Evolutionary conservation across 169 alveolate species (phyloP), one percentile per base, ranked within the genome.

Genomic region (Plasmodium coatneyi): DNA sequence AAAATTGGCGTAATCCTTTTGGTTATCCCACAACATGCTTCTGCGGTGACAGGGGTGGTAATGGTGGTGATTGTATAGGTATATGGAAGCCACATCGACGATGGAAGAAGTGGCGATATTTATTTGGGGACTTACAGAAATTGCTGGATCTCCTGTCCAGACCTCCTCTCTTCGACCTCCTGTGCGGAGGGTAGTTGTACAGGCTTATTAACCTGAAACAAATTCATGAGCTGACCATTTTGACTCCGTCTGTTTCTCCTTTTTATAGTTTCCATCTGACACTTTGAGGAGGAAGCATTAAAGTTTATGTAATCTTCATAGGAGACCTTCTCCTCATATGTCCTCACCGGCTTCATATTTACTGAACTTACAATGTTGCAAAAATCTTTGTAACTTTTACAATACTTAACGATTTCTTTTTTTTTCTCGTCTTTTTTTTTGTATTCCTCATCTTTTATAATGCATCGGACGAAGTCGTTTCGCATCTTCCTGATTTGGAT

Each of bases 381-480:
- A 28, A 89, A 89, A 14, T 89, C 94, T 89, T 89, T 89, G 72
- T 89, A 89, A 36, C 94, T 89, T 19, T 89, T 89, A 32, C 94
- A 89, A 9, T 84, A 39, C 52, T 89, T 89, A 5, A 89, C 94
- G 3, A 89, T 89, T 60, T 89, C 94, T 60, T 89, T 89, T 80
- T 89, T 89, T 80, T 89, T 89, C 25, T 89, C 94, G 52, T 89
- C 94, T 66, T 89, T 89, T 70, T 80, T 78, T 80, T 80, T 78
- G 49, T 80, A 89, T 14, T 89, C 94, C 49, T 89, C 94, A 56
- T 89, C 94, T 80, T 79, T 36, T 25, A 89, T 16, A 6, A 89
- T 78, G 30, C 90, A 79, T 80, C 49, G 43, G 71, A 89, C 49
- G 36, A 89, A 89, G 30, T 89, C 94, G 22, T 89, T 80, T 66